Percentiles rank a stretch among this genome's conserved stretches.
Evolutionary conservation across 345 rosid genomes (phyloP).

Genomic region (Diplotaxis tenuifolia): DNA sequence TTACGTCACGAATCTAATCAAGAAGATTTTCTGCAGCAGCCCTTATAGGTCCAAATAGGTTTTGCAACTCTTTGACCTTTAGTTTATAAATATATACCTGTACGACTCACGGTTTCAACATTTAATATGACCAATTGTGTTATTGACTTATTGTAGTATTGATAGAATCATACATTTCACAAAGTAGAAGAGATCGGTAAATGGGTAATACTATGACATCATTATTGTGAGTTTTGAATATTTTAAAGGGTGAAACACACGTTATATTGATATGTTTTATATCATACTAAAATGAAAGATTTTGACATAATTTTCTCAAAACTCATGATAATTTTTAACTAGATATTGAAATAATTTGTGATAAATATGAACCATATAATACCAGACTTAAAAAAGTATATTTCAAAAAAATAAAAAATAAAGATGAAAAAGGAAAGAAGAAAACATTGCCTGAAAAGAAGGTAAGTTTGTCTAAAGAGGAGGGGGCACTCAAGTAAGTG

Average conservation of each 20-base stretch:
- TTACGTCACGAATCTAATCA: neutral
- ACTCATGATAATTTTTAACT: neutral
- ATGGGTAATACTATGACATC: neutral
- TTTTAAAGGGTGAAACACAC: neutral
- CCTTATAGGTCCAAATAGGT: constrained; percentile 27
- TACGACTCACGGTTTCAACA: constrained; percentile 3
- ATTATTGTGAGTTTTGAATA: neutral
- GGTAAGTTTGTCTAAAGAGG: constrained; percentile 38
- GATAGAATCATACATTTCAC: neutral
- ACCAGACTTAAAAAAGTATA: neutral
- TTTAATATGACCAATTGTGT: neutral
- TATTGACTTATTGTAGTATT: too few species aligned
- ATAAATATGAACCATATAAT: neutral
- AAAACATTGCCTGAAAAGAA: constrained; percentile 41
- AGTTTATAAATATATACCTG: neutral
- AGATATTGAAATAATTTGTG: neutral
- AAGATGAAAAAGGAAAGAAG: constrained; percentile 33
- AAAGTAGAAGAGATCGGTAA: neutral
- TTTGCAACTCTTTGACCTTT: constrained; percentile 21
- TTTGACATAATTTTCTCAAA: neutral
- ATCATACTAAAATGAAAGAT: neutral
- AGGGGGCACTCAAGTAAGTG: constrained; percentile 36
- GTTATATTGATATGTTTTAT: neutral
- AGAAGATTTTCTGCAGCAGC: constrained; percentile 10
- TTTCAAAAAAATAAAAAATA: neutral